These are phyloP conservation scores for Trametes meyenii DNA, from an alignment of 768 basidiomycete species.

Conservation along the genomic window DNA sequence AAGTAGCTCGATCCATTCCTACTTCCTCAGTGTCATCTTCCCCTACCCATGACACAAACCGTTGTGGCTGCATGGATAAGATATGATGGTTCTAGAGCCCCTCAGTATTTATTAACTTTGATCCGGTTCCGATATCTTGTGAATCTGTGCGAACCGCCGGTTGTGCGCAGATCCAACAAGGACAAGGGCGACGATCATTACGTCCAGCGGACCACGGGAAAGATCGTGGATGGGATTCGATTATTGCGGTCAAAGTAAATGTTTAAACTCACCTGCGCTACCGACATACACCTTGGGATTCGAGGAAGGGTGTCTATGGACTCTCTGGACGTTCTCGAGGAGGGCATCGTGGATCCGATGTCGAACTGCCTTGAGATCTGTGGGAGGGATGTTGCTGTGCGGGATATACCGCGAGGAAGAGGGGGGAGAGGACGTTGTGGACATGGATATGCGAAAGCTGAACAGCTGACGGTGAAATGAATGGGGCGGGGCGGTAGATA, in stretches of 20 bases:
- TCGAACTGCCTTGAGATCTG: constrained; percentile 18
- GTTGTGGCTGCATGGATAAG: background rate
- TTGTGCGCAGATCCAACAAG: too few species aligned
- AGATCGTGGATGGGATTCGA: too few species aligned
- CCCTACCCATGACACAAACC: background rate
- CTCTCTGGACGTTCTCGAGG: constrained; percentile 22
- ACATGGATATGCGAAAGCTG: background rate
- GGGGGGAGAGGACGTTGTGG: constrained; percentile 10
- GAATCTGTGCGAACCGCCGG: too few species aligned
- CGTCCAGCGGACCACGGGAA: too few species aligned
- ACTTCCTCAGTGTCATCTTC: too few species aligned
- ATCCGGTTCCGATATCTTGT: too few species aligned
- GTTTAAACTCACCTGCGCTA: constrained; percentile 21
- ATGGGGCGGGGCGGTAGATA: background rate
- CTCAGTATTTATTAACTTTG: too few species aligned
- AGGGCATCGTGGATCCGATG: constrained; percentile 26
- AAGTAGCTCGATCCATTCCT: too few species aligned
- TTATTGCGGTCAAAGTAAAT: background rate
- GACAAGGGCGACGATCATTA: too few species aligned
- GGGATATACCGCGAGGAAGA: constrained; percentile 23
- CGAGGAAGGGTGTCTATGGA: constrained; percentile 26
- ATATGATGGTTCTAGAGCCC: too few species aligned
- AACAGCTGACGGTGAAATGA: background rate
- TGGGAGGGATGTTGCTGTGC: constrained; percentile 19
- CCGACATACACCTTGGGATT: constrained; percentile 27